phyloP scores from a whole-genome alignment of 2,329 filamentous ascomycete genomes.

The Ophiocordyceps sinensis region DNA sequence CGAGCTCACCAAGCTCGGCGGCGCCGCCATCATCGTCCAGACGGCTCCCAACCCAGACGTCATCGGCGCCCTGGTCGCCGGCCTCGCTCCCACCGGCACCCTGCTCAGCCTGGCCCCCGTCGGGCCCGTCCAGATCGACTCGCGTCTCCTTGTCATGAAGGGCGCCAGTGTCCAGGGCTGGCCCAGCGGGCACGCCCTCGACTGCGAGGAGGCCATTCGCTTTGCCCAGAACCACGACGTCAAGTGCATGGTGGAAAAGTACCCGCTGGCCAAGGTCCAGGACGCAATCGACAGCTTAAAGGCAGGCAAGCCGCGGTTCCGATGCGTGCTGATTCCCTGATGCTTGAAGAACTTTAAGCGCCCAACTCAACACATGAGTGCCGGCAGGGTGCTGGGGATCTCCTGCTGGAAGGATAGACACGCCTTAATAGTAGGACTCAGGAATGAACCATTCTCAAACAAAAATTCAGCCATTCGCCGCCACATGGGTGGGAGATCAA shows the following conservation, averaged over 20 bases:
- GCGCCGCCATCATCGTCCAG: conserved; percentile 45
- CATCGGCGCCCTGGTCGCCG: conserved; percentile 37
- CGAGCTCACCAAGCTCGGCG: conserved; percentile 41
- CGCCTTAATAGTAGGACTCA: too few relatives aligned
- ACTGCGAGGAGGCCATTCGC: conserved; percentile 50
- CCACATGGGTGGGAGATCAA: too few relatives aligned
- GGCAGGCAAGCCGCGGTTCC: conserved; percentile 25
- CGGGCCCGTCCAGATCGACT: conserved; percentile 29
- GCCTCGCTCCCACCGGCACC: conserved; percentile 39
- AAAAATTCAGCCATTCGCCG: too few relatives aligned
- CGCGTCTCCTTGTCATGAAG: conserved; percentile 24
- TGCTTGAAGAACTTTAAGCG: too few relatives aligned
- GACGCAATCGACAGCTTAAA: conserved; percentile 27
- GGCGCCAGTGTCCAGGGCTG: conserved; percentile 49
- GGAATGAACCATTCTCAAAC: too few relatives aligned
- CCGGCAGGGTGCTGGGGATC: too few relatives aligned
- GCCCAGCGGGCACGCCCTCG: conserved; percentile 46
- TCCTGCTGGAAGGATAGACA: too few relatives aligned
- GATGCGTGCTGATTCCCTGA: too few relatives aligned
- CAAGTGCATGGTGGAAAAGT: conserved; percentile 51
- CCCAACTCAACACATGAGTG: too few relatives aligned
- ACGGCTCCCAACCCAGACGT: conserved; percentile 47
- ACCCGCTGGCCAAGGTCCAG: conserved; percentile 36
- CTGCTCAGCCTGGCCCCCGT: conserved; percentile 43
- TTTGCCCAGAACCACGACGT: conserved; percentile 49